Evolutionary conservation across 805 yeast genomes (phyloP).

Genomic region (Starmerella sirachaensis): DNA sequence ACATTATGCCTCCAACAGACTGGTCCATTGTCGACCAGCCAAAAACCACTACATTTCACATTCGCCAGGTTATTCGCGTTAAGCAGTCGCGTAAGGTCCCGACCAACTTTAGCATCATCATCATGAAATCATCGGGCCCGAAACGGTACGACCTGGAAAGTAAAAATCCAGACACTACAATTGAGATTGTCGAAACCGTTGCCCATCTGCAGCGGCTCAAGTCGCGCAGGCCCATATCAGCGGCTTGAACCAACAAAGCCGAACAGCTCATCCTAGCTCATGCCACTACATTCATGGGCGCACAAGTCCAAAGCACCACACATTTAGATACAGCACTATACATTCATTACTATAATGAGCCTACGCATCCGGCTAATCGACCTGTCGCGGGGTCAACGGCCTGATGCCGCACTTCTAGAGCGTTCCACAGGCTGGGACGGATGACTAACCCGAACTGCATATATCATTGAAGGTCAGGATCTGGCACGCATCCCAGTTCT

Average conservation of each 20-base stretch:
- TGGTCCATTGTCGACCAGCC: slow-evolving; percentile 57
- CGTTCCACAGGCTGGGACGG: slow-evolving; percentile 4
- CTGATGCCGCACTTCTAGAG: slow-evolving; percentile 10
- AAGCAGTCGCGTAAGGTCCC: slow-evolving; percentile 71
- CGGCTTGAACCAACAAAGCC: no score
- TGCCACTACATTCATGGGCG: no score
- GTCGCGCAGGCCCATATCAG: no score
- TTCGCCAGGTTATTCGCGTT: slow-evolving; percentile 59
- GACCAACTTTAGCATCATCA: slow-evolving; percentile 67
- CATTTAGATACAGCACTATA: no score
- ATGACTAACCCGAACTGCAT: not conserved
- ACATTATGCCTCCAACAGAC: slow-evolving; percentile 76
- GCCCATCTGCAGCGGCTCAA: slow-evolving; percentile 35
- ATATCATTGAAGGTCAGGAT: not conserved
- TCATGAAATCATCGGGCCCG: slow-evolving; percentile 52
- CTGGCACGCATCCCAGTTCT: not conserved
- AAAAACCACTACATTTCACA: slow-evolving; percentile 78
- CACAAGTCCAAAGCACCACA: no score
- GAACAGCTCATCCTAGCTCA: no score
- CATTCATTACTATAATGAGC: no score
- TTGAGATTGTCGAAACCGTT: slow-evolving; percentile 67
- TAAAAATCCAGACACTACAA: slow-evolving; percentile 43
- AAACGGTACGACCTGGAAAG: slow-evolving; percentile 87
- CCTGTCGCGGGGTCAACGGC: not conserved
- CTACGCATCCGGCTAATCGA: no score